These are phyloP conservation scores for Seminavis robusta DNA, from an alignment of 108 stramenopile species.

Conservation along the genomic window DNA sequence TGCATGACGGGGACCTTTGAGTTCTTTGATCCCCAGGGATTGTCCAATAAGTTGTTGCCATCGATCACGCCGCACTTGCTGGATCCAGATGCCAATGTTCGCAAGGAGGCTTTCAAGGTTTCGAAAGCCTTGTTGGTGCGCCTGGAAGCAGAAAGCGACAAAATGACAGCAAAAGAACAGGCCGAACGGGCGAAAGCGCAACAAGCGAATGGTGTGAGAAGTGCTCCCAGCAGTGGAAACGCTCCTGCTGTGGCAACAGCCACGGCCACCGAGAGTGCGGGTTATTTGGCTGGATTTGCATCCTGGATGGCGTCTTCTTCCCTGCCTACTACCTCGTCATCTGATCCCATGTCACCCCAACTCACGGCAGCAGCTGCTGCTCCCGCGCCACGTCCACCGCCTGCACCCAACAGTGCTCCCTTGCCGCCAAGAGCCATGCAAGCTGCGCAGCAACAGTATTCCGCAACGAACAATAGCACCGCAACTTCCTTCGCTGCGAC, in stretches of 20 bases:
- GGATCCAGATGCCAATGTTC: constrained; percentile 66
- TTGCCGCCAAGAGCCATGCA: constrained; percentile 2
- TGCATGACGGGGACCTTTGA: constrained; percentile 36
- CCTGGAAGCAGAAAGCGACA: constrained; percentile 56
- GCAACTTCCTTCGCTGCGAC: constrained; percentile 21
- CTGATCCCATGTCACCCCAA: constrained; percentile 11
- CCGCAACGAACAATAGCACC: constrained; percentile 8
- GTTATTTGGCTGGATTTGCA: constrained; percentile 63
- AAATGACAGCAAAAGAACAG: constrained; percentile 44
- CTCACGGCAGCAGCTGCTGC: neutral
- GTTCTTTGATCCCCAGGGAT: constrained; percentile 54
- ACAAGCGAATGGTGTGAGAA: constrained; percentile 2
- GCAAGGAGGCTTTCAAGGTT: constrained; percentile 69
- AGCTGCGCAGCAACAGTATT: constrained; percentile 3
- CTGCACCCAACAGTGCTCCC: constrained; percentile 7
- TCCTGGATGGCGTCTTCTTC: constrained; percentile 67
- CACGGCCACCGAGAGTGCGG: constrained; percentile 33
- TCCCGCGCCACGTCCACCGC: constrained; percentile 12
- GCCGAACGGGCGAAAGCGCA: constrained; percentile 24
- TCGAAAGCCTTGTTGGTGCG: constrained; percentile 53
- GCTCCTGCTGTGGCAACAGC: constrained; percentile 21
- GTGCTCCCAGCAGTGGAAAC: neutral
- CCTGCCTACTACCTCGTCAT: constrained; percentile 16
- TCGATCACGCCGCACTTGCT: constrained; percentile 57
- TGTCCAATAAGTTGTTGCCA: constrained; percentile 68